phyloP scores from a whole-genome alignment of 345 rosid species.

The Jatropha curcas region DNA sequence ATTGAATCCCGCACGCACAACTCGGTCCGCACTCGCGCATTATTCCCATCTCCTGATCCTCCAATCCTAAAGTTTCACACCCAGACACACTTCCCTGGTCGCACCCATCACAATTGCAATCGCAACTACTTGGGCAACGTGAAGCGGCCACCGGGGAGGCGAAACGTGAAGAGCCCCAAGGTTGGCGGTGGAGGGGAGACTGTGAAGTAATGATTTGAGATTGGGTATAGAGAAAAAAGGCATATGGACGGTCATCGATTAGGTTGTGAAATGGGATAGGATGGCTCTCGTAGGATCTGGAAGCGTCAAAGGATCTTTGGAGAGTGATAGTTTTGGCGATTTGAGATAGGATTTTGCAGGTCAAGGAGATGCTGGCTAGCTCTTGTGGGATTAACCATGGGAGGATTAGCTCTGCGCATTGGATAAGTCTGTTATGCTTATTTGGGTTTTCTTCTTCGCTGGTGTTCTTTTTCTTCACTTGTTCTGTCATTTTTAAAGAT shows the following conservation, averaged over 20 bases:
- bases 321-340: conserved; percentile 41
- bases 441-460: background rate
- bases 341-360: conserved; percentile 55
- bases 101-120: conserved; percentile 42
- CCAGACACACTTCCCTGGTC: conserved; percentile 31
- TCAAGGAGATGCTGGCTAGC: conserved; percentile 49
- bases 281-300: conserved; percentile 56
- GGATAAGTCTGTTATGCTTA: conserved; percentile 18
- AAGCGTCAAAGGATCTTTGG: conserved; percentile 62
- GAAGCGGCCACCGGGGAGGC: conserved; percentile 9
- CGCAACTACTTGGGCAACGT: conserved; percentile 26
- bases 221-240: conserved; percentile 64
- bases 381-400: conserved; percentile 70
- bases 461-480: no score
- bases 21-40: conserved; percentile 65
- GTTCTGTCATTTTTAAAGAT: no score
- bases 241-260: conserved; percentile 37
- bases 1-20: conserved; percentile 60
- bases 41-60: conserved; percentile 37
- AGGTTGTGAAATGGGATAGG: conserved; percentile 56
- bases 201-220: conserved; percentile 49
- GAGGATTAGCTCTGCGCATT: conserved; percentile 48
- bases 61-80: conserved; percentile 37
- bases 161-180: conserved; percentile 44
- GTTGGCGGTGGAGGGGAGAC: conserved; percentile 42